Base-by-base conservation (phyloP, 306 rosid species). In the Corylus avellana region DNA sequence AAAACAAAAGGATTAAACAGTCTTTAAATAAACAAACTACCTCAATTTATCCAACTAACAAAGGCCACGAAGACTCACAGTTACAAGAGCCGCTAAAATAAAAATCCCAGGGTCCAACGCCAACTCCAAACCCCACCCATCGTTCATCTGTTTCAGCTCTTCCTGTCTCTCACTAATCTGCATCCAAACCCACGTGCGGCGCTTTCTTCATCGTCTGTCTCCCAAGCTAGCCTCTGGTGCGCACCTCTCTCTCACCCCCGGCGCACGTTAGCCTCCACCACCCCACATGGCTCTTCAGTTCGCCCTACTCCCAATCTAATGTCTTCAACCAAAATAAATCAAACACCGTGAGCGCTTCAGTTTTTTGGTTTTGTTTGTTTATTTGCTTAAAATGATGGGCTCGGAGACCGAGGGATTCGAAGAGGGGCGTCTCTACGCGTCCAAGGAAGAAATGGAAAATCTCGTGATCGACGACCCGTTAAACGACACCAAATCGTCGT, bases 361-460 rank as follows among this genome's bases (percentile, higher is more conserved):
- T 0, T 59, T 59, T 59, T 59, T 16, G 59, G n/a, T 16, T 16
- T 18, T 18, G 2, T 54, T 16, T 7, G n/a, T 54, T 4, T 5
- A 1, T 54, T 54, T 4, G 25, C 20, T 54, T 54, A 18, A 16
- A 89, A 94, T 94, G 98, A 94, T 94, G 97, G 98, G 89, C 83
- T 91, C 97, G 14, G 92, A 88, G 83, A 85, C 87, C 54, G 88
- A 89, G 53, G 85, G 84, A 82, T 73, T 78, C 16, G 89, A 84
- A 49, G 91, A 79, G 83, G 85, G 90, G 56, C 93, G 80, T 57
- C 89, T 89, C 47, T 74, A 70, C 7, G 80, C 86, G 12, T 77
- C 97, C 12, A 84, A 46, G 2, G 93, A 89, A 27, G 84, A 88
- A 27, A 80, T 88, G 91, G 90, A 94, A 67, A 91, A 72, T 76